phyloP scores from a whole-genome alignment of 306 rosid genomes.

The Elaeagnus macrophylla region DNA sequence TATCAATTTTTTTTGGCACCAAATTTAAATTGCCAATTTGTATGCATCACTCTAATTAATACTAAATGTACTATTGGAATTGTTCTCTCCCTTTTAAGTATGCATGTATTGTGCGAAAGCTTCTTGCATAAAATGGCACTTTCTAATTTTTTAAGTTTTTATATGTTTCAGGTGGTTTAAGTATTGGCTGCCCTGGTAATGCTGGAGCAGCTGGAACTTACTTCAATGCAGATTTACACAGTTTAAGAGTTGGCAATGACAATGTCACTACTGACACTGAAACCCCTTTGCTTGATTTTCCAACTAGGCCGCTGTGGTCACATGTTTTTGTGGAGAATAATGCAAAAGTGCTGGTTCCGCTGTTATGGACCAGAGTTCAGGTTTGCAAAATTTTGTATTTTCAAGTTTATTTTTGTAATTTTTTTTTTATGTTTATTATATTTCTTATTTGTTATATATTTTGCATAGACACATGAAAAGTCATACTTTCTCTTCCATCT shows the following conservation, averaged over 20 bases:
- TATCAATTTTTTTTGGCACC: no score
- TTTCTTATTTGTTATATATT: background rate
- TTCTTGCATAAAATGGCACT: slow-evolving; percentile 8
- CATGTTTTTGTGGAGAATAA: slow-evolving; percentile 95
- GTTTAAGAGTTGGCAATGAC: slow-evolving; percentile 89
- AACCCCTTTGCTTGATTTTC: slow-evolving; percentile 95
- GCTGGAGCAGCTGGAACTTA: slow-evolving; percentile 98
- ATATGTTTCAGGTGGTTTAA: slow-evolving; percentile 66
- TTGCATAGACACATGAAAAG: background rate
- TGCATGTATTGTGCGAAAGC: slow-evolving; percentile 3
- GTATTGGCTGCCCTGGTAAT: slow-evolving; percentile 88
- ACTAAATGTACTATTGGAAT: background rate
- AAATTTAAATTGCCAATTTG: no score
- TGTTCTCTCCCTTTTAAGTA: background rate
- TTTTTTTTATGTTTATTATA: slow-evolving; percentile 4
- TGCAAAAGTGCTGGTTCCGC: slow-evolving; percentile 95
- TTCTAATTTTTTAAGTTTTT: slow-evolving; percentile 21
- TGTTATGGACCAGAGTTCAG: slow-evolving; percentile 98
- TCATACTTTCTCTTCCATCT: background rate
- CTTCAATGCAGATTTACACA: slow-evolving; percentile 79
- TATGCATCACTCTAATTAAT: no score
- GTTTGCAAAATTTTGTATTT: slow-evolving; percentile 26
- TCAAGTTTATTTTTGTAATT: background rate
- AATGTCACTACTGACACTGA: slow-evolving; percentile 92
- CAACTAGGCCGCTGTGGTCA: slow-evolving; percentile 83